phyloP scores from a whole-genome alignment of 257 asterid genomes.

The Ilex asprella region DNA sequence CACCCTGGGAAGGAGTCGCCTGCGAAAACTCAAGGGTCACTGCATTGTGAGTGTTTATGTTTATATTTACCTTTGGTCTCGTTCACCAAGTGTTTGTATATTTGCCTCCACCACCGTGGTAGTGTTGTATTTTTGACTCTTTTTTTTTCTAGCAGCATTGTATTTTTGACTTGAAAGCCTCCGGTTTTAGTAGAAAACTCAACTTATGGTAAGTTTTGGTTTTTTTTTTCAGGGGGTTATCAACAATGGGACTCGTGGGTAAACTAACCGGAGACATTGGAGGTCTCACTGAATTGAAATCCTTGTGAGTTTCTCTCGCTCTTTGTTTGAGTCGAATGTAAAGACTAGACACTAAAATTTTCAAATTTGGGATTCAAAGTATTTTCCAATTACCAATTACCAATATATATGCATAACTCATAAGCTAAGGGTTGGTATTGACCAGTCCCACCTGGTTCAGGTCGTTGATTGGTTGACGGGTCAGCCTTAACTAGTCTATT shows the following conservation, averaged over 20 bases:
- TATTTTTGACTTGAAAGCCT: neutral
- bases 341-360: too few species aligned
- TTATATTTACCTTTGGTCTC: neutral
- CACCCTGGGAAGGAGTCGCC: conserved; percentile 71
- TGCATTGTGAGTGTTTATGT: conserved; percentile 42
- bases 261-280: conserved; percentile 80
- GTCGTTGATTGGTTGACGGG: too few species aligned
- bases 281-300: conserved; percentile 59
- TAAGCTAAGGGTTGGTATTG: too few species aligned
- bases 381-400: too few species aligned
- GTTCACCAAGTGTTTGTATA: too few species aligned
- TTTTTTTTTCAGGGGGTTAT: conserved; percentile 54
- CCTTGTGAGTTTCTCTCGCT: conserved; percentile 52
- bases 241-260: conserved; percentile 80
- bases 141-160: neutral
- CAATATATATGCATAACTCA: too few species aligned
- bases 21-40: conserved; percentile 74
- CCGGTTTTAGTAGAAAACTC: too few species aligned
- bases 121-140: neutral
- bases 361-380: too few species aligned
- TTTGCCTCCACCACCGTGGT: neutral
- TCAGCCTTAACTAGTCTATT: too few species aligned
- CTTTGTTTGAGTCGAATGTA: neutral
- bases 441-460: too few species aligned
- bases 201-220: too few species aligned